Evolutionary conservation across 2,329 filamentous ascomycete genomes (phyloP).

Genomic region (Catunica adiposa): DNA sequence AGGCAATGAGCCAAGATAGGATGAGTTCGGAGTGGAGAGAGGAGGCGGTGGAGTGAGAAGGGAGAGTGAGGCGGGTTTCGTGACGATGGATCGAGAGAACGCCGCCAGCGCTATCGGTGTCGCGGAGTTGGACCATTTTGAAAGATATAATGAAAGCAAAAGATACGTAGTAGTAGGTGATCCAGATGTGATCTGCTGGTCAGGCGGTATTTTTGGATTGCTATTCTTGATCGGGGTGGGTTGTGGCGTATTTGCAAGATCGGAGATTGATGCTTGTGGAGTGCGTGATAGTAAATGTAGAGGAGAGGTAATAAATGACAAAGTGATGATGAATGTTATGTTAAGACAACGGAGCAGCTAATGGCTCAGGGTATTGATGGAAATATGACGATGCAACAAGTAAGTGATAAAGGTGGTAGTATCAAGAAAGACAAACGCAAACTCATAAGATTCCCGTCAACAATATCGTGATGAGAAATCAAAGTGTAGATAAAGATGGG

Average conservation of each 20-base stretch:
- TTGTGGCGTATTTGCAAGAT: neutral
- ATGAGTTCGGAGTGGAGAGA: constrained; percentile 15
- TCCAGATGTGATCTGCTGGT: neutral
- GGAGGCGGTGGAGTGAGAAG: constrained; percentile 3
- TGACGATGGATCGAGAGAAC: constrained; percentile 3
- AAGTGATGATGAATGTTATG: neutral
- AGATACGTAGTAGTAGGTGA: neutral
- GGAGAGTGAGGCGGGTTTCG: neutral
- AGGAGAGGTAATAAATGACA: neutral
- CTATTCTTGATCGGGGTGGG: neutral
- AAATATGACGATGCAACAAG: neutral
- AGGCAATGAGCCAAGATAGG: constrained; percentile 17
- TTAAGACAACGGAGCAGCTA: neutral
- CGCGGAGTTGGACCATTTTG: constrained; percentile 11
- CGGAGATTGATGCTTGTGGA: neutral
- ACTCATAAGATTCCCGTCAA: neutral
- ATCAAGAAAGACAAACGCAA: neutral
- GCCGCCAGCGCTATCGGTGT: constrained; percentile 3
- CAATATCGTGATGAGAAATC: neutral
- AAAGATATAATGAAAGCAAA: neutral
- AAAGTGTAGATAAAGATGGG: neutral
- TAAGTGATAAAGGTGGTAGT: too few species aligned
- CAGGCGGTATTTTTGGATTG: neutral
- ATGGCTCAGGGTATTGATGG: too few species aligned
- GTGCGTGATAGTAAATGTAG: too few species aligned